Evolutionary conservation across 2,329 filamentous ascomycete genomes (phyloP).

Genomic region (Diaporthe caulivora): DNA sequence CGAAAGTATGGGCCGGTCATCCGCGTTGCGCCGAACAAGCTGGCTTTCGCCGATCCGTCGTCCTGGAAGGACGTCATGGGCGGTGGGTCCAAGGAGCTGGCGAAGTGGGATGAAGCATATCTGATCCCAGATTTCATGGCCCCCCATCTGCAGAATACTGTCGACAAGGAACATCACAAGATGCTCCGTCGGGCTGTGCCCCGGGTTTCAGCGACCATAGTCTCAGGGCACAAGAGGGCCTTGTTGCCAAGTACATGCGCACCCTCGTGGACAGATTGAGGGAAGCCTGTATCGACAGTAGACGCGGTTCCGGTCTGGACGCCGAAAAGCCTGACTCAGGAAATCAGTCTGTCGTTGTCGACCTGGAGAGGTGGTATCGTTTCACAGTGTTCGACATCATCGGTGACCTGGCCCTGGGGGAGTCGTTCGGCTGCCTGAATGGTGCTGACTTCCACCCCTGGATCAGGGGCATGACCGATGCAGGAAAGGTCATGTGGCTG

Average conservation of each 20-base stretch:
- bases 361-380: slow-evolving; percentile 47
- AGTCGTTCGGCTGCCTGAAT: slow-evolving; percentile 27
- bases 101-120: slow-evolving; percentile 13
- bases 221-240: slow-evolving; percentile 47
- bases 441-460: slow-evolving; percentile 6
- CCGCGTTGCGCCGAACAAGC: slow-evolving; percentile 19
- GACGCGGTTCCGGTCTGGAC: background rate
- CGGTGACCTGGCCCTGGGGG: slow-evolving; percentile 25
- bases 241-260: slow-evolving; percentile 45
- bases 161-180: slow-evolving; percentile 39
- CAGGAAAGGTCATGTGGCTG: slow-evolving; percentile 28
- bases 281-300: slow-evolving; percentile 7
- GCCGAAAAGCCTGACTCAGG: background rate
- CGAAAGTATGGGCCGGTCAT: slow-evolving; percentile 16
- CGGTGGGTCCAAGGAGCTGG: slow-evolving; percentile 16
- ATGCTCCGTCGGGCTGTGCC: slow-evolving; percentile 42
- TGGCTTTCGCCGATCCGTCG: slow-evolving; percentile 6
- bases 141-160: slow-evolving; percentile 36
- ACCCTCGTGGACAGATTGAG: slow-evolving; percentile 40
- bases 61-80: slow-evolving; percentile 27
- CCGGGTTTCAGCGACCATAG: slow-evolving; percentile 49
- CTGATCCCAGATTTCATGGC: slow-evolving; percentile 1
- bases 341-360: background rate
- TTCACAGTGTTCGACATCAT: slow-evolving; percentile 48
- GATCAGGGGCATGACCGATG: slow-evolving; percentile 9